Conservation (phyloP, 1,284 basidiomycete species). For the Peniophora sp. region DNA sequence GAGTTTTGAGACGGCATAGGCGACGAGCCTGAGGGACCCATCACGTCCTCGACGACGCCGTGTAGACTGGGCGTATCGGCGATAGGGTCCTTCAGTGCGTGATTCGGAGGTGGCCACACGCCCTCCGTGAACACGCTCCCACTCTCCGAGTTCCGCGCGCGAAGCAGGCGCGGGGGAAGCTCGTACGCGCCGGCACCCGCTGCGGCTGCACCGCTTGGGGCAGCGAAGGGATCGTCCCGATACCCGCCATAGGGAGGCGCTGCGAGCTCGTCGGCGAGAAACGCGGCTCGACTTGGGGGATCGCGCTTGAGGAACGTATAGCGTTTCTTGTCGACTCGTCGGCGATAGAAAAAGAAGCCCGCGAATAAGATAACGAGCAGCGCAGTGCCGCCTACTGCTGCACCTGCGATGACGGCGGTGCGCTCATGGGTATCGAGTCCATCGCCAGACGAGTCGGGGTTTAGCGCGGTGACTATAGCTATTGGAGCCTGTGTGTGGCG, state of each 20-base stretch:
- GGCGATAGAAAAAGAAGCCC: slow-evolving; percentile 31
- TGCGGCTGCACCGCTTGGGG: slow-evolving; percentile 12
- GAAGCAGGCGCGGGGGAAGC: slow-evolving; percentile 26
- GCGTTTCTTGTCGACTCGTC: slow-evolving; percentile 31
- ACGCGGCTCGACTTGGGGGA: slow-evolving; percentile 26
- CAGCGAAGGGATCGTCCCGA: slow-evolving; percentile 27
- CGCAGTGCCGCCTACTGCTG: slow-evolving; percentile 33
- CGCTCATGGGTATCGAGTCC: slow-evolving; percentile 7
- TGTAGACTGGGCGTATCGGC: slow-evolving; percentile 28
- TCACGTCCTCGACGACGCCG: slow-evolving; percentile 42
- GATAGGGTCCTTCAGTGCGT: slow-evolving; percentile 37
- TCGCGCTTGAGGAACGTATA: slow-evolving; percentile 27
- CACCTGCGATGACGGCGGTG: slow-evolving; percentile 37
- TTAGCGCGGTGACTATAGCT: slow-evolving; percentile 19
- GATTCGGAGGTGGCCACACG: slow-evolving; percentile 39
- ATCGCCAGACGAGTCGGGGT: background rate
- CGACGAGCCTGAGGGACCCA: slow-evolving; percentile 29
- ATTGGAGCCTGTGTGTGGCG: slow-evolving; percentile 13
- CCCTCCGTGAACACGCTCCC: slow-evolving; percentile 44
- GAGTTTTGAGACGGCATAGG: background rate
- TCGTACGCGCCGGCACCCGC: slow-evolving; percentile 8
- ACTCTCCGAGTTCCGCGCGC: slow-evolving; percentile 32
- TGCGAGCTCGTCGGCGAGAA: slow-evolving; percentile 39
- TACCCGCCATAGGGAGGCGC: background rate
- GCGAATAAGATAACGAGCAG: slow-evolving; percentile 30